Base-by-base conservation (phyloP, 768 basidiomycete species). In the Mycena amicta region DNA sequence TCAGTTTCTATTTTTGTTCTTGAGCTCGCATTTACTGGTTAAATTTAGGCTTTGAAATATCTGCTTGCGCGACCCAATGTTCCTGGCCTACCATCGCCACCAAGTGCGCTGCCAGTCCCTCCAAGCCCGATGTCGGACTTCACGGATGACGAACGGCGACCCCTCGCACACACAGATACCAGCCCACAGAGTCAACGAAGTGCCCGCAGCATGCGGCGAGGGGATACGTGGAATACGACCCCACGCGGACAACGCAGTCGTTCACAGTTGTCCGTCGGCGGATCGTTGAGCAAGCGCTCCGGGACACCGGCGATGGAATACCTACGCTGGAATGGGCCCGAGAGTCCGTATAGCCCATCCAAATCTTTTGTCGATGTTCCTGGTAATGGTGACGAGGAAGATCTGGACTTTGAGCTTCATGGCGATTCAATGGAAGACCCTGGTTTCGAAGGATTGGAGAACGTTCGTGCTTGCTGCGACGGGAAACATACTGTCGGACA, bases 301-400 rank as follows among this genome's bases (percentile, higher is more conserved):
- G 95, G 93, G 12, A 98, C 95, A 8, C 91, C 94, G 1, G 96
- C 96, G 0, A 84, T 89, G 11, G 95, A 98, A 68, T 98, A 94
- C 66, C 79, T 96, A 39, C 85, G 90, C 25, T 90, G 90, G 85
- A 83, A 83, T 22, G 81, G 81, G 3, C 86, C 86, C 2, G 92
- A 92, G 55, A 86, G 85, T 57, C 89, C 89, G 0, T 86, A 88
- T 64, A 93, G 89, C 61, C 92, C 91, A 3, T 79, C 83, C 6
- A 83, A 80, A 64, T 90, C 88, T 3, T 87, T 87, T 60, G 83
- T 86, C 6, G 82, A 86, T 55, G 80, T 85, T 11, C 66, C 61
- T 26, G 65, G 66, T 25, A 70, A 71, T 20, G 83, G 72, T 20
- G 83, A 86, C 13, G 82, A 84, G 0, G 86, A 86, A 2, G 91